Percentiles rank a stretch among this genome's conserved stretches.
Evolutionary conservation across 2,329 filamentous ascomycete genomes (phyloP).

Genomic region (Neophaeococcomyces mojaviensis): DNA sequence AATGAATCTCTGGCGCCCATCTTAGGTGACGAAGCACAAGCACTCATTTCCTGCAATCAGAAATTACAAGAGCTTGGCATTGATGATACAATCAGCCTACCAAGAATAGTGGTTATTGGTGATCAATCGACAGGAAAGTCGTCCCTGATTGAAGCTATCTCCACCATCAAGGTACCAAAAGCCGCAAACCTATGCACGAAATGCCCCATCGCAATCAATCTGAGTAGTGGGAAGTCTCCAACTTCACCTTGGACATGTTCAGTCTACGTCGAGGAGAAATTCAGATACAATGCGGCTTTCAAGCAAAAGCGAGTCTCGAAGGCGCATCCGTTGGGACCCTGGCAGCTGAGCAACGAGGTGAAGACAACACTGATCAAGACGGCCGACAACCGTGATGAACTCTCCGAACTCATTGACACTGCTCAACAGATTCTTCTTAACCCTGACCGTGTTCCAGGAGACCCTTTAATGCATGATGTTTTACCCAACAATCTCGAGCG

Average conservation of each 20-base stretch:
- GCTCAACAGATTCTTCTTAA: constrained; percentile 74
- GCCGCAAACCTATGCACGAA: constrained; percentile 68
- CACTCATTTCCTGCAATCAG: constrained; percentile 4
- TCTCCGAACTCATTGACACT: constrained; percentile 62
- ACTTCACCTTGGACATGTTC: constrained; percentile 55
- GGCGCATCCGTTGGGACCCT: constrained; percentile 53
- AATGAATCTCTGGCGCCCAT: neutral
- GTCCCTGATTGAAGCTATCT: constrained; percentile 54
- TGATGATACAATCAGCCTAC: constrained; percentile 7
- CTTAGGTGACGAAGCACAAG: neutral
- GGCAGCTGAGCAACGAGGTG: constrained; percentile 46
- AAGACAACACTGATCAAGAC: constrained; percentile 57
- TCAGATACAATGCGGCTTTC: constrained; percentile 40
- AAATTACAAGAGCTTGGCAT: constrained; percentile 6
- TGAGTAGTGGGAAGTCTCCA: constrained; percentile 47
- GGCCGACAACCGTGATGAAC: constrained; percentile 47
- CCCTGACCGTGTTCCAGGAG: constrained; percentile 39
- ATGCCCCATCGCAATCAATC: constrained; percentile 72
- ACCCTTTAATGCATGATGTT: neutral
- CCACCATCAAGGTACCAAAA: constrained; percentile 63
- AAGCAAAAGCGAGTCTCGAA: constrained; percentile 43
- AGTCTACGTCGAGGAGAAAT: constrained; percentile 60
- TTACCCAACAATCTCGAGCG: constrained; percentile 48
- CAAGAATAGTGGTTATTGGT: constrained; percentile 27
- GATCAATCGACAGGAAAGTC: constrained; percentile 83